Evolutionary conservation across 2,329 filamentous ascomycete species (phyloP).

Genomic region (Escovopsis sp.): DNA sequence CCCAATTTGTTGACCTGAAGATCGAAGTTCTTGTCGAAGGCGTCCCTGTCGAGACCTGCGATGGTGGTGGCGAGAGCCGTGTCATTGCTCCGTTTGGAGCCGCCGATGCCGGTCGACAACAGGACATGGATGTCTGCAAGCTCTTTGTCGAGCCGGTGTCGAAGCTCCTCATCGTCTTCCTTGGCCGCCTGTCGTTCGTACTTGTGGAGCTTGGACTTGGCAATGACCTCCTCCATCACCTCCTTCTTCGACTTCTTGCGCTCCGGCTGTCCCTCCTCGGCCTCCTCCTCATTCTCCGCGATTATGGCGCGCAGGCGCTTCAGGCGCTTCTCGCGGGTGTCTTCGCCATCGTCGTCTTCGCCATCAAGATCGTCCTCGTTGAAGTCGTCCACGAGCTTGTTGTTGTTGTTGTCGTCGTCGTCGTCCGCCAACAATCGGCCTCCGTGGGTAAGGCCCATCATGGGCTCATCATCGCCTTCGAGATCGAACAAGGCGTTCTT

Average conservation of each 20-base stretch:
- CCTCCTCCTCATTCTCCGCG: slow-evolving; percentile 31
- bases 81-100: slow-evolving; percentile 17
- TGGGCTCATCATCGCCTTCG: slow-evolving; percentile 52
- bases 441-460: slow-evolving; percentile 63
- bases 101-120: slow-evolving; percentile 35
- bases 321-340: slow-evolving; percentile 36
- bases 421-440: slow-evolving; percentile 60
- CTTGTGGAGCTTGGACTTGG: slow-evolving; percentile 92
- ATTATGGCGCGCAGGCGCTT: slow-evolving; percentile 39
- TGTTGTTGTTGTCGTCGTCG: slow-evolving; percentile 40
- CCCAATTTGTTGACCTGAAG: slow-evolving; percentile 66
- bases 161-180: slow-evolving; percentile 81
- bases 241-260: slow-evolving; percentile 91
- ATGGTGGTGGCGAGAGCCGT: slow-evolving; percentile 16
- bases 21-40: slow-evolving; percentile 80
- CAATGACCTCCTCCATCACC: slow-evolving; percentile 95
- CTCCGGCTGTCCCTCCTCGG: slow-evolving; percentile 48
- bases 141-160: slow-evolving; percentile 72
- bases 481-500: slow-evolving; percentile 77
- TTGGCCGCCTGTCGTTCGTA: slow-evolving; percentile 86
- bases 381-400: slow-evolving; percentile 53
- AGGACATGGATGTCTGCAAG: slow-evolving; percentile 62
- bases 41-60: slow-evolving; percentile 45
- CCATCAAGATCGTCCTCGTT: slow-evolving; percentile 57
- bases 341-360: slow-evolving; percentile 41